These are phyloP conservation scores for Cyclotella distinguenda DNA, from an alignment of 108 stramenopile species.

Conservation along the genomic window DNA sequence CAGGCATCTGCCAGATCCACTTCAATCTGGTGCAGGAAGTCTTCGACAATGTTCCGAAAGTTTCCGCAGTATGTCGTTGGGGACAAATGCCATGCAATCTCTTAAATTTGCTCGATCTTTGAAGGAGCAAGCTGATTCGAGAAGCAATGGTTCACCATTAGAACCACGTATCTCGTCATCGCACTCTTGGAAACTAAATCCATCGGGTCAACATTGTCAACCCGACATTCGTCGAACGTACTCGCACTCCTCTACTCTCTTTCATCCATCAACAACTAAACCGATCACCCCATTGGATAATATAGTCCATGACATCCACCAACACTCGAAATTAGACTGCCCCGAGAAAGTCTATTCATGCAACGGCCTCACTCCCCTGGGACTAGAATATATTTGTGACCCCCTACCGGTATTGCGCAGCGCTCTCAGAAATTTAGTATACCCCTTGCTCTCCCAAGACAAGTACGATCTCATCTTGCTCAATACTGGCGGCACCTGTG, in stretches of 20 bases:
- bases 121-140: too few relatives aligned
- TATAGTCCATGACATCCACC: slow-evolving; percentile 40
- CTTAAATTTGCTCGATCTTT: not conserved
- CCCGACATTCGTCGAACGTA: too few relatives aligned
- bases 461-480: not conserved
- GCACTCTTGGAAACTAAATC: not conserved
- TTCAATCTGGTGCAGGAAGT: too few relatives aligned
- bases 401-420: slow-evolving; percentile 32
- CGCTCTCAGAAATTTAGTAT: slow-evolving; percentile 6
- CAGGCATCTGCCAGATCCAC: too few relatives aligned
- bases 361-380: slow-evolving; percentile 35
- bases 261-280: slow-evolving; percentile 2
- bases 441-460: not conserved
- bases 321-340: slow-evolving; percentile 34
- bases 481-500: not conserved
- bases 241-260: too few relatives aligned
- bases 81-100: not conserved
- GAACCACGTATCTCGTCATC: too few relatives aligned
- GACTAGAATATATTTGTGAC: slow-evolving; percentile 44
- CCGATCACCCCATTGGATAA: slow-evolving; percentile 15
- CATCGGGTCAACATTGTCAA: too few relatives aligned
- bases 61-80: slow-evolving; percentile 26
- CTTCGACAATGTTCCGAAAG: too few relatives aligned
- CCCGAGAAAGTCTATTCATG: slow-evolving; percentile 38
- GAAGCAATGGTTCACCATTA: too few relatives aligned